Conservation (phyloP, 1,284 basidiomycete genomes). For the Cutaneotrichosporon cyanovorans region DNA sequence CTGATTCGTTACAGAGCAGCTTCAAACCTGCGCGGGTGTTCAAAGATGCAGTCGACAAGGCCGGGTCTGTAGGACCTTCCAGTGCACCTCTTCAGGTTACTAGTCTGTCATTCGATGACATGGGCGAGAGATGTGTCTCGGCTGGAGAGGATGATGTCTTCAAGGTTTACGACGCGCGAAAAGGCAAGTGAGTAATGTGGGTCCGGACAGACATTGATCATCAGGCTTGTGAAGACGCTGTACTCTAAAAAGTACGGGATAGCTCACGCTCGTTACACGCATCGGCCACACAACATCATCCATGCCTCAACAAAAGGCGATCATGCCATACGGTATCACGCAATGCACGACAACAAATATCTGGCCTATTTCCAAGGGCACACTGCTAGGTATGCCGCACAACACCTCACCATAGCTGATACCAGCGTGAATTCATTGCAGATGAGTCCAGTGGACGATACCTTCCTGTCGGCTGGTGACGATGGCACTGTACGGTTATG, state of each 20-base stretch:
- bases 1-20: not conserved
- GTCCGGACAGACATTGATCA: slow-evolving; percentile 10
- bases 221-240: slow-evolving; percentile 67
- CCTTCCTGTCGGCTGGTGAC: slow-evolving; percentile 87
- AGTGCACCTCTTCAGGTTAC: slow-evolving; percentile 53
- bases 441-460: slow-evolving; percentile 87
- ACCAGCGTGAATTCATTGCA: slow-evolving; percentile 74
- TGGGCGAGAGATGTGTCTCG: slow-evolving; percentile 76
- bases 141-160: slow-evolving; percentile 91
- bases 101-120: slow-evolving; percentile 82
- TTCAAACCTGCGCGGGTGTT: slow-evolving; percentile 71
- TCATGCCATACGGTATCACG: slow-evolving; percentile 86
- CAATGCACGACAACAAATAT: slow-evolving; percentile 91
- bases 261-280: slow-evolving; percentile 87
- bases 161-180: slow-evolving; percentile 76
- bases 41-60: slow-evolving; percentile 53
- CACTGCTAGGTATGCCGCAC: slow-evolving; percentile 54
- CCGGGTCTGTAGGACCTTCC: slow-evolving; percentile 49
- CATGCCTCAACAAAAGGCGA: slow-evolving; percentile 90
- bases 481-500: slow-evolving; percentile 95
- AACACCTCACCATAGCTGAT: not conserved
- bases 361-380: slow-evolving; percentile 93
- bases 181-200: slow-evolving; percentile 70
- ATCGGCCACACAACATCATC: slow-evolving; percentile 73
- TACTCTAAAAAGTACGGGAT: slow-evolving; percentile 96